phyloP scores from a whole-genome alignment of 1,139 yeast species.

The Saccharomyces hybrid region DNA sequence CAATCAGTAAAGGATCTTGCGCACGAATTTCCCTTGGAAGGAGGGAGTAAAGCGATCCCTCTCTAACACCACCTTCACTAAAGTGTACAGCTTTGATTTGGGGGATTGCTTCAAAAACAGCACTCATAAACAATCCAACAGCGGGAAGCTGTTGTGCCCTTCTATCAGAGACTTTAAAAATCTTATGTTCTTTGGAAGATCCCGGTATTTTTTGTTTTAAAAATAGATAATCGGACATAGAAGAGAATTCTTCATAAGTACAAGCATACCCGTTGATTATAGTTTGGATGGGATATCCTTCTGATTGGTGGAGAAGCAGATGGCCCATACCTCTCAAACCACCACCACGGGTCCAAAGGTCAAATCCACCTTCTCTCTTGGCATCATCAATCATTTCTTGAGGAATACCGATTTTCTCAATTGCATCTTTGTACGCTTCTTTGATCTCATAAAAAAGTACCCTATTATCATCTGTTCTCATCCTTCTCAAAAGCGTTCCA shows the following conservation, averaged over 20 bases:
- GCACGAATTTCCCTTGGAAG: slow-evolving; percentile 46
- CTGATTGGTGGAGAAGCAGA: slow-evolving; percentile 44
- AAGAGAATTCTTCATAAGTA: slow-evolving; percentile 42
- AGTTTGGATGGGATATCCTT: slow-evolving; percentile 50
- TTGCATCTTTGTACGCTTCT: slow-evolving; percentile 40
- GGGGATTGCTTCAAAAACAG: slow-evolving; percentile 52
- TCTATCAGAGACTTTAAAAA: slow-evolving; percentile 54
- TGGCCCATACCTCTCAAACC: slow-evolving; percentile 61
- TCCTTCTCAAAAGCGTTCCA: slow-evolving; percentile 50
- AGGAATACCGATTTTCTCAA: slow-evolving; percentile 41
- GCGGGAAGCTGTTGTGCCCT: slow-evolving; percentile 58
- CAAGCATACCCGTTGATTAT: slow-evolving; percentile 59
- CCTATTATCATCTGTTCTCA: slow-evolving; percentile 41
- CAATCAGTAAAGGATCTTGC: slow-evolving; percentile 58
- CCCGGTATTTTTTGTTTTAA: slow-evolving; percentile 39
- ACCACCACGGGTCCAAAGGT: slow-evolving; percentile 59
- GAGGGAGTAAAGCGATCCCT: slow-evolving; percentile 57
- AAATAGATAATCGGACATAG: slow-evolving; percentile 41
- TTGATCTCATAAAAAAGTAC: slow-evolving; percentile 43
- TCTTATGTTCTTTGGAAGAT: slow-evolving; percentile 30
- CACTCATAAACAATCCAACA: slow-evolving; percentile 51
- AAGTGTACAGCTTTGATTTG: slow-evolving; percentile 51
- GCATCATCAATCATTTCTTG: slow-evolving; percentile 41
- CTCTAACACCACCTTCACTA: slow-evolving; percentile 66
- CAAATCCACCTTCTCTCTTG: slow-evolving; percentile 46